A percentile compares a stretch with the other conserved stretches of the same genome.
These are phyloP conservation scores for Purpureocillium lavendulum DNA, from an alignment of 2,329 filamentous ascomycete genomes.

Conservation along the genomic window DNA sequence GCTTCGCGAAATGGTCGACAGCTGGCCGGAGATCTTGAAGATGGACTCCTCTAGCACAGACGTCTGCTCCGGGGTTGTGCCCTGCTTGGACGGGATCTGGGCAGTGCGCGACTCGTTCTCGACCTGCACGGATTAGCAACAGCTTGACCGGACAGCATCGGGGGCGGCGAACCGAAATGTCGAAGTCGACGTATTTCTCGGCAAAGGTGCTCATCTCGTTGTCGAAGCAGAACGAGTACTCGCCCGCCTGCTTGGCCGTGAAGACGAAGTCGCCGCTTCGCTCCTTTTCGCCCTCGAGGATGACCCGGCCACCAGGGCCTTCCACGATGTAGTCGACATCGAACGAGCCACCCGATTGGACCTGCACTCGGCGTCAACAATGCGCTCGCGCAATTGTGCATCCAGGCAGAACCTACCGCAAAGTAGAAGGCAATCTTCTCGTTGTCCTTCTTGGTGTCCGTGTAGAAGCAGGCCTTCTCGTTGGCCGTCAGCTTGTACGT, in stretches of 20 bases:
- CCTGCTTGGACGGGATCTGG: constrained; percentile 79
- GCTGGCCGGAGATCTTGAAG: constrained; percentile 85
- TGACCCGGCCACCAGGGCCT: constrained; percentile 70
- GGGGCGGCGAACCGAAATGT: constrained; percentile 59
- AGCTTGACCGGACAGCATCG: neutral
- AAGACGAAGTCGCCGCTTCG: constrained; percentile 97
- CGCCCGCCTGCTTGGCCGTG: constrained; percentile 76
- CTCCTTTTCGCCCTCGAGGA: constrained; percentile 82
- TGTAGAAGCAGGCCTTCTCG: constrained; percentile 95
- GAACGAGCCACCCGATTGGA: constrained; percentile 96
- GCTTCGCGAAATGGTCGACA: constrained; percentile 91
- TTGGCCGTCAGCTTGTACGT: constrained; percentile 87
- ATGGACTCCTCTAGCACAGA: constrained; percentile 85
- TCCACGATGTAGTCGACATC: constrained; percentile 90
- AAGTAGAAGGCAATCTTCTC: constrained; percentile 98
- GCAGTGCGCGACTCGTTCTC: constrained; percentile 76
- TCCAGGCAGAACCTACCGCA: constrained; percentile 56
- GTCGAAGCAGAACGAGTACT: constrained; percentile 97
- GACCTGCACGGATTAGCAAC: constrained; percentile 45
- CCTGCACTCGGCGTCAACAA: constrained; percentile 41
- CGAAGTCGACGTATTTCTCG: constrained; percentile 96
- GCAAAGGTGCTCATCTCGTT: constrained; percentile 98
- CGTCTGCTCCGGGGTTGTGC: constrained; percentile 82
- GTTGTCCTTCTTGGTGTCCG: constrained; percentile 65
- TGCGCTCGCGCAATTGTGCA: neutral